A percentile compares a stretch with the other conserved stretches of the same genome.
phyloP scores from a whole-genome alignment of 2,329 filamentous ascomycete genomes.

The Fusarium verrucosum region DNA sequence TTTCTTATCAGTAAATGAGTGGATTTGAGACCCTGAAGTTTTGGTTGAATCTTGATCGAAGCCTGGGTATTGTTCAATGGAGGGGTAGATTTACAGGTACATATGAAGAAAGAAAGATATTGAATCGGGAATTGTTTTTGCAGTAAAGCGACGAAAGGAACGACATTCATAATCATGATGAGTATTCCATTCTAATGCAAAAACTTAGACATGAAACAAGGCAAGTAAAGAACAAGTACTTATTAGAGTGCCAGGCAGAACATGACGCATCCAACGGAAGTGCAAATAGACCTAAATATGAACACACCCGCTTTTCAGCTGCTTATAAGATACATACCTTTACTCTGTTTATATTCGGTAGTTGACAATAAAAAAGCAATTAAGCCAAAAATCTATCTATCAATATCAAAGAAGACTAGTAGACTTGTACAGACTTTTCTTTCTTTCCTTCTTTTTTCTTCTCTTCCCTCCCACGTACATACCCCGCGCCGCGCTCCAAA shows the following conservation, averaged over 20 bases:
- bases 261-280: constrained; percentile 40
- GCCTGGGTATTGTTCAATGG: neutral
- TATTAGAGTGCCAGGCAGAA: constrained; percentile 17
- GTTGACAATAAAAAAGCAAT: too few species aligned
- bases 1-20: constrained; percentile 30
- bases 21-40: neutral
- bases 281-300: too few species aligned
- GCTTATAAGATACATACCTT: too few species aligned
- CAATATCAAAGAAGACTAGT: too few species aligned
- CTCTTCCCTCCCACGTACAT: neutral
- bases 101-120: too few species aligned
- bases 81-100: neutral
- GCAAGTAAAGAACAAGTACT: too few species aligned
- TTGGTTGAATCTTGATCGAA: neutral
- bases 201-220: too few species aligned
- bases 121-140: too few species aligned
- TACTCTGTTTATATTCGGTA: too few species aligned
- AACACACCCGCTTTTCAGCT: neutral
- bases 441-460: neutral
- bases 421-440: neutral
- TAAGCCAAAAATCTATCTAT: neutral
- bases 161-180: too few species aligned
- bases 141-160: too few species aligned
- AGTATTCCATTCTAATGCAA: too few species aligned
- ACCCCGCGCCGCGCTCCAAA: constrained; percentile 43